These are phyloP conservation scores for Euphrasia arctica DNA, from an alignment of 305 asterid species.

Conservation along the genomic window DNA sequence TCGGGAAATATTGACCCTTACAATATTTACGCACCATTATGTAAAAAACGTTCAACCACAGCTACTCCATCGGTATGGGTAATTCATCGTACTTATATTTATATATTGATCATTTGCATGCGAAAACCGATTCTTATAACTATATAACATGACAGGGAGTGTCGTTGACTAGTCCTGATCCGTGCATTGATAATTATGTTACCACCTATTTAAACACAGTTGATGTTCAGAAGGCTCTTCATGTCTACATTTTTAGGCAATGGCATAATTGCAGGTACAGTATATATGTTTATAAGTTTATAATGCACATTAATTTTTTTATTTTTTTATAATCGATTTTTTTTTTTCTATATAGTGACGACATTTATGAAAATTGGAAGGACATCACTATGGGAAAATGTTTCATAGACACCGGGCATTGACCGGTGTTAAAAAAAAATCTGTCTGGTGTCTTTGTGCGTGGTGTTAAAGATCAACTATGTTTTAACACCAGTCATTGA, in stretches of 20 bases:
- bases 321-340: not conserved
- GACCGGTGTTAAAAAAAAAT: too few relatives aligned
- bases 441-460: too few relatives aligned
- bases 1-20: conserved; percentile 25
- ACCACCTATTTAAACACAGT: conserved; percentile 37
- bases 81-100: too few relatives aligned
- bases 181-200: conserved; percentile 36
- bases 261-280: conserved; percentile 54
- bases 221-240: conserved; percentile 52
- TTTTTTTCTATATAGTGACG: not conserved
- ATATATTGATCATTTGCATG: not conserved
- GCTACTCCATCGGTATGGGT: conserved; percentile 27
- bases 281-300: not conserved
- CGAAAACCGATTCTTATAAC: not conserved
- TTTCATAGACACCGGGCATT: too few relatives aligned
- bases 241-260: conserved; percentile 35
- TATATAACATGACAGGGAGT: conserved; percentile 14
- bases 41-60: conserved; percentile 33
- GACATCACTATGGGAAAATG: too few relatives aligned
- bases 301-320: too few relatives aligned
- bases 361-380: conserved; percentile 21
- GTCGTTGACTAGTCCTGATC: conserved; percentile 32
- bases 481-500: too few relatives aligned
- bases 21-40: conserved; percentile 47
- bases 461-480: too few relatives aligned